phyloP scores from a whole-genome alignment of 1,139 yeast species.

The Zygoascus hellenicus region DNA sequence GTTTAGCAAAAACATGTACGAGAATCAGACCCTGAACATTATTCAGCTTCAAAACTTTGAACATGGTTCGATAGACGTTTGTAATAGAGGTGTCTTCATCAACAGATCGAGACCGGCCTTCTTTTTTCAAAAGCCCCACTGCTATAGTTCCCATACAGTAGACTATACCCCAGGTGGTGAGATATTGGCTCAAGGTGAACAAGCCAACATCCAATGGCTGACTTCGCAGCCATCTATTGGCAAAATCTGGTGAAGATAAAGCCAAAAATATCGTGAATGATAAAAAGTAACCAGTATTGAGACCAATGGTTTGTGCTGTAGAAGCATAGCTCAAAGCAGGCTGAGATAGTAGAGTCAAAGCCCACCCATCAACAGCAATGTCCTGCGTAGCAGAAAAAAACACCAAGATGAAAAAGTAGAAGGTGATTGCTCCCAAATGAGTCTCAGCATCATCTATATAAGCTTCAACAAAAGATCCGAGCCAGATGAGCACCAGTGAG shows the following conservation, averaged over 20 bases:
- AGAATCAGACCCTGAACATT: constrained; percentile 70
- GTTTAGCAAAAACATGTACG: constrained; percentile 72
- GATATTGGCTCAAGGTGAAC: constrained; percentile 66
- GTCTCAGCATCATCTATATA: constrained; percentile 48
- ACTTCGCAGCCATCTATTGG: constrained; percentile 70
- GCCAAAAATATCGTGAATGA: constrained; percentile 90
- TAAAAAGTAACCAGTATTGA: constrained; percentile 86
- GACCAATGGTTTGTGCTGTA: constrained; percentile 94
- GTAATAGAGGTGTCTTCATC: constrained; percentile 30
- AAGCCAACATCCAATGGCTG: constrained; percentile 60
- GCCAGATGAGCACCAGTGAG: constrained; percentile 56
- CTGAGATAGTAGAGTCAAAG: constrained; percentile 74
- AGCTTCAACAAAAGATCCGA: constrained; percentile 57
- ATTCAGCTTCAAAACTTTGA: constrained; percentile 65
- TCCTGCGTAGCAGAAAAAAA: constrained; percentile 96
- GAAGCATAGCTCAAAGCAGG: constrained; percentile 87
- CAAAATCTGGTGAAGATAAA: constrained; percentile 85
- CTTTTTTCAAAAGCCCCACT: constrained; percentile 43
- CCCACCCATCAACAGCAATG: constrained; percentile 99
- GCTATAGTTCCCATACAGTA: constrained; percentile 63
- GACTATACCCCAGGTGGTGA: constrained; percentile 70
- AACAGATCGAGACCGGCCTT: constrained; percentile 37
- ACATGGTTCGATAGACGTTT: constrained; percentile 69
- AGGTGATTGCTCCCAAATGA: constrained; percentile 51
- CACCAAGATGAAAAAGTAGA: constrained; percentile 67